Evolutionary conservation across 1,139 yeast genomes (phyloP).

Genomic region (Sugiyamaella xylanicola): DNA sequence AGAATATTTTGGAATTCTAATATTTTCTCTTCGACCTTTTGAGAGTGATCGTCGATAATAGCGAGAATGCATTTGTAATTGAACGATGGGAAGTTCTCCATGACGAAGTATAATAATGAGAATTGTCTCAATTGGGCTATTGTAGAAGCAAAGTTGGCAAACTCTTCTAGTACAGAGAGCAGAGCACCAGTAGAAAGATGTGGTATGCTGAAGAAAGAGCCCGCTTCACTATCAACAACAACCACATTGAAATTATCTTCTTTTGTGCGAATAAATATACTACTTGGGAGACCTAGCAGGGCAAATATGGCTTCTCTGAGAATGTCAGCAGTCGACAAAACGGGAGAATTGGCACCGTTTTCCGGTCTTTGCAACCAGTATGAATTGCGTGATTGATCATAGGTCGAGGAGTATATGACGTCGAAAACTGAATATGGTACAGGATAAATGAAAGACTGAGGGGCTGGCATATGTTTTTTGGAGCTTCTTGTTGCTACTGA

Average conservation of each 20-base stretch:
- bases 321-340: conserved; percentile 26
- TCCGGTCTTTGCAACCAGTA: conserved; percentile 2
- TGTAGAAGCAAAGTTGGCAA: conserved; percentile 24
- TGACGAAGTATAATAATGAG: conserved; percentile 22
- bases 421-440: conserved; percentile 1
- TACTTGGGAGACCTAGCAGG: conserved; percentile 26
- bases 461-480: neutral
- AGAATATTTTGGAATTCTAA: conserved; percentile 21
- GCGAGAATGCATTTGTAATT: conserved; percentile 27
- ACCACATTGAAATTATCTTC: conserved; percentile 11
- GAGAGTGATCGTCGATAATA: conserved; percentile 19
- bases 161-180: conserved; percentile 19
- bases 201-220: conserved; percentile 10
- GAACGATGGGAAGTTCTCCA: conserved; percentile 22
- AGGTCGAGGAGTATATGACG: neutral
- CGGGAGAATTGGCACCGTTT: neutral
- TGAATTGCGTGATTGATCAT: neutral
- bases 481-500: neutral
- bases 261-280: conserved; percentile 15
- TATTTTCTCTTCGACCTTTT: conserved; percentile 19
- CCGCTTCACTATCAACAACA: conserved; percentile 5
- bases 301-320: conserved; percentile 28
- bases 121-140: conserved; percentile 27
- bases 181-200: conserved; percentile 24
- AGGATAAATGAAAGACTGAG: conserved; percentile 9